These are phyloP conservation scores for Bertia moriformis DNA, from an alignment of 2,329 filamentous ascomycete species.

Conservation along the genomic window DNA sequence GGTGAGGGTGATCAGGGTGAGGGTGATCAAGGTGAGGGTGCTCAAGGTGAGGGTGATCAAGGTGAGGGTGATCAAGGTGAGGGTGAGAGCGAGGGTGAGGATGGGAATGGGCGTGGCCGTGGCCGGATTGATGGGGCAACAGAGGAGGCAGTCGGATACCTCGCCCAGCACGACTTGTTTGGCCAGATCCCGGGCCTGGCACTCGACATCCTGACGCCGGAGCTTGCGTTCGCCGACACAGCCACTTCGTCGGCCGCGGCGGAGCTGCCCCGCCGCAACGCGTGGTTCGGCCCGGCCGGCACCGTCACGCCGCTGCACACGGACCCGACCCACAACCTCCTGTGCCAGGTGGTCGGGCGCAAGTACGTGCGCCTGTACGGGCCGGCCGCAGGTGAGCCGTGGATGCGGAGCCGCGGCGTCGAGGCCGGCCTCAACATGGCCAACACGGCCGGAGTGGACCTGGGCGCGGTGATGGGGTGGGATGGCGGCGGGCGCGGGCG, in stretches of 20 bases:
- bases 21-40: too few species aligned
- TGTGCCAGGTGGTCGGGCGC: slow-evolving; percentile 73
- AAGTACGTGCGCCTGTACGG: slow-evolving; percentile 89
- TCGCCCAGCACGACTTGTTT: slow-evolving; percentile 84
- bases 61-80: too few species aligned
- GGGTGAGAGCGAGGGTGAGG: too few species aligned
- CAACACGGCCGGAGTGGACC: slow-evolving; percentile 71
- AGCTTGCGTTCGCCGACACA: slow-evolving; percentile 64
- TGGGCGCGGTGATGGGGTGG: slow-evolving; percentile 55
- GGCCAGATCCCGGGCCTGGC: slow-evolving; percentile 64
- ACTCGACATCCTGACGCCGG: slow-evolving; percentile 64
- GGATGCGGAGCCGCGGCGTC: slow-evolving; percentile 46
- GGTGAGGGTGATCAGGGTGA: slow-evolving; percentile 4
- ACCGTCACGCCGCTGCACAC: slow-evolving; percentile 90
- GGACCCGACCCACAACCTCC: slow-evolving; percentile 84
- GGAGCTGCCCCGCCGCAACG: slow-evolving; percentile 60
- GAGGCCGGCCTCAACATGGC: slow-evolving; percentile 75
- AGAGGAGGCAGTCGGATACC: slow-evolving; percentile 40
- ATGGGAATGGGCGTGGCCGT: too few species aligned
- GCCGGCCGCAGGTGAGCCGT: slow-evolving; percentile 38
- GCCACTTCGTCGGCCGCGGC: slow-evolving; percentile 21
- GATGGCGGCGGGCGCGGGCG: slow-evolving; percentile 23
- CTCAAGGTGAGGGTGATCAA: too few species aligned
- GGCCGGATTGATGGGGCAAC: too few species aligned
- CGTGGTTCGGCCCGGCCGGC: slow-evolving; percentile 77